phyloP scores from a whole-genome alignment of 2,329 filamentous ascomycete species.

The Diatrype stigma region DNA sequence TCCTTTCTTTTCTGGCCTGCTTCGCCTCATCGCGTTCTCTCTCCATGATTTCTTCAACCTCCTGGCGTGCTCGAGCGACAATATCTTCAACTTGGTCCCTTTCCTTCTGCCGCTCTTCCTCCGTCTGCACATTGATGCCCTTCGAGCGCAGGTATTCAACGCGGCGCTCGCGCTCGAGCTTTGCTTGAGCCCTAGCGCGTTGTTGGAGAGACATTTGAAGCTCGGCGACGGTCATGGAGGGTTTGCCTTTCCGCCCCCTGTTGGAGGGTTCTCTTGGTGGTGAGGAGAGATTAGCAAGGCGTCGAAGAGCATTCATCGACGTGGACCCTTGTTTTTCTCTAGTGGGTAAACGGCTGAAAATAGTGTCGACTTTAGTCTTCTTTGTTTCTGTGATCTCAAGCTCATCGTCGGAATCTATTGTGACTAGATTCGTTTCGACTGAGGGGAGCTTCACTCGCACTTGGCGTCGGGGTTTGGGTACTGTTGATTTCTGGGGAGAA shows the following conservation, averaged over 20 bases:
- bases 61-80: conserved; percentile 75
- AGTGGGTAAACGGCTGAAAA: conserved; percentile 66
- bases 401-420: conserved; percentile 52
- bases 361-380: conserved; percentile 51
- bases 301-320: conserved; percentile 65
- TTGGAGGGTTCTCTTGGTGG: conserved; percentile 50
- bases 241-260: conserved; percentile 39
- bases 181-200: conserved; percentile 76
- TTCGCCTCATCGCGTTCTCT: conserved; percentile 72
- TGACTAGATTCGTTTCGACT: conserved; percentile 33
- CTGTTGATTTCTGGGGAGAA: conserved; percentile 20
- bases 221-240: conserved; percentile 63
- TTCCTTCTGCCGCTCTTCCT: conserved; percentile 80
- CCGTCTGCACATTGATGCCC: conserved; percentile 76
- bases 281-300: conserved; percentile 68
- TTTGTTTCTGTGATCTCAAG: conserved; percentile 56
- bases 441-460: conserved; percentile 47
- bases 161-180: conserved; percentile 69
- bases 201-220: conserved; percentile 65
- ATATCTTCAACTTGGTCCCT: conserved; percentile 83
- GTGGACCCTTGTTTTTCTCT: conserved; percentile 59
- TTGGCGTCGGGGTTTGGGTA: conserved; percentile 37
- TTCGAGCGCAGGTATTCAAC: conserved; percentile 73
- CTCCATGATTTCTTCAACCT: conserved; percentile 74
- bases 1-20: conserved; percentile 49